These are phyloP conservation scores for Lantana camara DNA, from an alignment of 257 asterid species.

Conservation along the genomic window DNA sequence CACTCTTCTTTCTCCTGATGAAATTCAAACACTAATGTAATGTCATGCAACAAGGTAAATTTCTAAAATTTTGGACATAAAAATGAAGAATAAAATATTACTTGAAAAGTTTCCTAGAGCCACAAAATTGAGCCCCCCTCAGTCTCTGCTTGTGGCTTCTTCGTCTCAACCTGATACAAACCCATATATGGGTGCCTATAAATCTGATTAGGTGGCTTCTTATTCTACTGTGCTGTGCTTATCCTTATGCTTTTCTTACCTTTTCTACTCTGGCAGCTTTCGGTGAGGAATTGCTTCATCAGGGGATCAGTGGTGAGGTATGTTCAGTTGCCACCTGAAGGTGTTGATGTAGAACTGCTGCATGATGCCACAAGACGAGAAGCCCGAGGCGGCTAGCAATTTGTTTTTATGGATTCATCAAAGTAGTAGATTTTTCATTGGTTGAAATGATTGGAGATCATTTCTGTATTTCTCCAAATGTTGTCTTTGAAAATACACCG, in stretches of 20 bases:
- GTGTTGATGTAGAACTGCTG: slow-evolving; percentile 90
- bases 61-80: no score
- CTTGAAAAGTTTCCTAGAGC: no score
- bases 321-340: slow-evolving; percentile 97
- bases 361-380: slow-evolving; percentile 99
- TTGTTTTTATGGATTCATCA: not conserved
- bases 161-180: not conserved
- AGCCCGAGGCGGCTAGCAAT: slow-evolving; percentile 76
- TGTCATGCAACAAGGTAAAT: no score
- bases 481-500: not conserved
- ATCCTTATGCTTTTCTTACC: not conserved
- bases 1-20: no score
- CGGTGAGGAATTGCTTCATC: slow-evolving; percentile 96
- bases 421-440: slow-evolving; percentile 6
- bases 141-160: not conserved
- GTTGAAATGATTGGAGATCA: not conserved
- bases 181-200: not conserved
- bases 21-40: not conserved
- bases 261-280: slow-evolving; percentile 56
- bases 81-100: no score
- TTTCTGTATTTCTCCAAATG: slow-evolving; percentile 19
- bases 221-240: not conserved
- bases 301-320: slow-evolving; percentile 97
- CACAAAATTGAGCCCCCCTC: no score
- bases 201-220: not conserved